Evolutionary conservation across 805 yeast genomes (phyloP).

Genomic region (Candida golubevii): DNA sequence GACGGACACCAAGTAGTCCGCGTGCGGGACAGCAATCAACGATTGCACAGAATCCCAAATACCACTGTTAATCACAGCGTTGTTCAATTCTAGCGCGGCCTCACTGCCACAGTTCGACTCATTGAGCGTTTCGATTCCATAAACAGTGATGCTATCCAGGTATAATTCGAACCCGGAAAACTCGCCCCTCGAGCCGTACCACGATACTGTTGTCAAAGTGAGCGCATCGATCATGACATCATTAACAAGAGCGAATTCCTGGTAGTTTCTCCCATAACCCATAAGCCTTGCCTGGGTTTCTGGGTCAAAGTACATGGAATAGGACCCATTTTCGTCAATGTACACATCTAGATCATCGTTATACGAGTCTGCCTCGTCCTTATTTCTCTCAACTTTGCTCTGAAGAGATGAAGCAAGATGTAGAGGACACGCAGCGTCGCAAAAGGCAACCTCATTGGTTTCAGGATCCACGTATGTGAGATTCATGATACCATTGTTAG

Average conservation of each 20-base stretch:
- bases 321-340: constrained; percentile 32
- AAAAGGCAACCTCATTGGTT: constrained; percentile 50
- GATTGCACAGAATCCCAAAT: constrained; percentile 25
- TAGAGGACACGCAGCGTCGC: constrained; percentile 91
- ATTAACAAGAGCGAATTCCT: constrained; percentile 81
- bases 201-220: constrained; percentile 58
- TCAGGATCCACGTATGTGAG: constrained; percentile 76
- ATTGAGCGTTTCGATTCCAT: constrained; percentile 72
- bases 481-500: constrained; percentile 88
- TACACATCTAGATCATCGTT: constrained; percentile 27
- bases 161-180: constrained; percentile 70
- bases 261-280: constrained; percentile 50
- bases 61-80: constrained; percentile 25
- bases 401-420: constrained; percentile 35
- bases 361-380: constrained; percentile 13
- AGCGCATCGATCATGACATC: constrained; percentile 55
- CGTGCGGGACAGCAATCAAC: constrained; percentile 22
- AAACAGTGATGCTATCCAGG: constrained; percentile 55
- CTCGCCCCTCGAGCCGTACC: constrained; percentile 67
- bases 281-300: constrained; percentile 31
- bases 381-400: constrained; percentile 22
- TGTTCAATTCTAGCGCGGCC: constrained; percentile 22
- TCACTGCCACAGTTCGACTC: constrained; percentile 52
- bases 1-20: constrained; percentile 31
- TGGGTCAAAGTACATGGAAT: constrained; percentile 31